Evolutionary conservation across 192 early-diverging fungal species (phyloP).

Genomic region (Backusella macrospora): DNA sequence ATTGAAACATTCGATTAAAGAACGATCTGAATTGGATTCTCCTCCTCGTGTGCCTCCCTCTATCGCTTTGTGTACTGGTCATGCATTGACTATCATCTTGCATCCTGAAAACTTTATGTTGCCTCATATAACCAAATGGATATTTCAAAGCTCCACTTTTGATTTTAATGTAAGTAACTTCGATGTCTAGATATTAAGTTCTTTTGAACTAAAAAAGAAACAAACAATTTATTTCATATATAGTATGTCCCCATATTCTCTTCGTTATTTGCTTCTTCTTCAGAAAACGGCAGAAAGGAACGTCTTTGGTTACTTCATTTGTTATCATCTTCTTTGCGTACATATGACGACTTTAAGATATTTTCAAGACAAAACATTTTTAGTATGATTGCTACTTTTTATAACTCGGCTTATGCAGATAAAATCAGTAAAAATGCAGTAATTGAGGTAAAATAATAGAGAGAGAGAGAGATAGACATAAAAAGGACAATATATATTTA

Average conservation of each 20-base stretch:
- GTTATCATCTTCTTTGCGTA: constrained; percentile 26
- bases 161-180: constrained; percentile 62
- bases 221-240: constrained; percentile 10
- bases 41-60: constrained; percentile 66
- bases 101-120: constrained; percentile 80
- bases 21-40: constrained; percentile 41
- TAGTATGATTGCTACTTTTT: constrained; percentile 69
- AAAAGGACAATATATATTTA: too few relatives aligned
- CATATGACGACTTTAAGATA: constrained; percentile 60
- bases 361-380: constrained; percentile 72
- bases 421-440: constrained; percentile 49
- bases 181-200: background rate
- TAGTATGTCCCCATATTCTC: constrained; percentile 87
- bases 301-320: constrained; percentile 71
- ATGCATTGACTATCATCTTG: constrained; percentile 60
- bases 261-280: constrained; percentile 70
- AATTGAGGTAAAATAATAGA: constrained; percentile 43
- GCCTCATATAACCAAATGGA: constrained; percentile 73
- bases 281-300: constrained; percentile 65
- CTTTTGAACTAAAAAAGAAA: constrained; percentile 9
- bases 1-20: constrained; percentile 69
- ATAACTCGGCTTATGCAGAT: constrained; percentile 70
- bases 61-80: constrained; percentile 69
- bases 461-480: background rate
- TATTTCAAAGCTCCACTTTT: constrained; percentile 68